Base-by-base conservation (phyloP, 2,329 filamentous ascomycete genomes). In the Arthrobotrys entomopaga region DNA sequence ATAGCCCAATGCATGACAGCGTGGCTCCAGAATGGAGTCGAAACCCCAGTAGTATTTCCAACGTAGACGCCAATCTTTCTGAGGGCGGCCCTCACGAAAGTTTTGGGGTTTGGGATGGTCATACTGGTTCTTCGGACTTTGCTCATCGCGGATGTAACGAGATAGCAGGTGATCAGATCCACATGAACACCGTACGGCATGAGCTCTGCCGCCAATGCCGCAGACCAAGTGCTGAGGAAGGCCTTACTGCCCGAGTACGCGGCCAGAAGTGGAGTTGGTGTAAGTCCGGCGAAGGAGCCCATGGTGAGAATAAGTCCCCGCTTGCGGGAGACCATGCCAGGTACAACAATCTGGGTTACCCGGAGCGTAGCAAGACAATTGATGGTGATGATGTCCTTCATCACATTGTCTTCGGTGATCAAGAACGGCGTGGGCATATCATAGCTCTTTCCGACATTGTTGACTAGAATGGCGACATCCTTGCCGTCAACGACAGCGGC, bases 201-300 rank as follows among this genome's bases (percentile, higher is more conserved):
- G 29, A 99, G 86, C 82, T 99, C 95, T 13, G 90, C 87, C 0
- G 90, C 91, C 13, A 99, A 86, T 10, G 95, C 89, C 4, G 89
- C 90, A 77, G 91, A 97, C 95, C 95, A 99, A 80, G 96, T 90
- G 83, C 98, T 94, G 56, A 99, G 86, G 86, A 99, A 99, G 0
- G 95, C 94, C 84, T 99, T 99, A 87, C 91, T 95, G 77, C 95
- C 95, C 50, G 92, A 96, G 86, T 99, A 99, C 2, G 95, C 98
- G 11, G 95, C 95, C 50, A 99, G 87, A 64, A 95, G 89, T 4
- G 96, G 93, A 0, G 92, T 97, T 6, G 95, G 95, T 75, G 95
- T 88, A 83, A 96, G 90, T 77, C 95, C 96, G 76, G 91, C 95
- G 81, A 98, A 96, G 10, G 93, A 97, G 53, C 94, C 95, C 93